phyloP scores from a whole-genome alignment of 2,329 filamentous ascomycete genomes.

The Clonostachys byssicola region DNA sequence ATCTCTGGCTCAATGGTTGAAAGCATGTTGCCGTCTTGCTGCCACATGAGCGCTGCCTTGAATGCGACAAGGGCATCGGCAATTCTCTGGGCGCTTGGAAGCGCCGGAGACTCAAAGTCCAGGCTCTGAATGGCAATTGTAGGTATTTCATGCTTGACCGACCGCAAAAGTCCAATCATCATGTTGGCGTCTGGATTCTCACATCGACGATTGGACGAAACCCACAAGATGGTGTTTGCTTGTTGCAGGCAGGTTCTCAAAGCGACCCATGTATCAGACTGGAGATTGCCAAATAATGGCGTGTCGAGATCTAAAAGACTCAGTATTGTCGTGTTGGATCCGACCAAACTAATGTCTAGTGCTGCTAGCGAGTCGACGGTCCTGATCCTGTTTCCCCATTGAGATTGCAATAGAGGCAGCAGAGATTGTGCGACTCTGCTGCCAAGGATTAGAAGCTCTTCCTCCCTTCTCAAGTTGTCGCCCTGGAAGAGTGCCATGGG shows the following conservation, averaged over 20 bases:
- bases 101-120: slow-evolving; percentile 3
- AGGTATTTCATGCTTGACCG: slow-evolving; percentile 1
- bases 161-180: slow-evolving; percentile 4
- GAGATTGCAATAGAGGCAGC: neutral
- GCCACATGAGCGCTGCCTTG: slow-evolving; percentile 3
- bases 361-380: slow-evolving; percentile 4
- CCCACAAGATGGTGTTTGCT: slow-evolving; percentile 5
- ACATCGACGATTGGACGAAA: slow-evolving; percentile 1
- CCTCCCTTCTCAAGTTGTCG: neutral
- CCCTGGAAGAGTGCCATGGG: neutral
- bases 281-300: slow-evolving; percentile 4
- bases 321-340: slow-evolving; percentile 5
- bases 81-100: slow-evolving; percentile 4
- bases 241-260: slow-evolving; percentile 1
- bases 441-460: slow-evolving; percentile 5
- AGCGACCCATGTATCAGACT: slow-evolving; percentile 1
- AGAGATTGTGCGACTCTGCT: slow-evolving; percentile 3
- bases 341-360: neutral
- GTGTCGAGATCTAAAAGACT: slow-evolving; percentile 5
- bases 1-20: no score
- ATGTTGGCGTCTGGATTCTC: slow-evolving; percentile 5
- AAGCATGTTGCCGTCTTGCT: no score
- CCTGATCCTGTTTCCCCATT: slow-evolving; percentile 3
- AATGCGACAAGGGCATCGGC: slow-evolving; percentile 3
- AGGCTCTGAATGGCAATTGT: slow-evolving; percentile 5